Evolutionary conservation across 2,329 filamentous ascomycete species (phyloP).

Genomic region (Helminthosporium solani): DNA sequence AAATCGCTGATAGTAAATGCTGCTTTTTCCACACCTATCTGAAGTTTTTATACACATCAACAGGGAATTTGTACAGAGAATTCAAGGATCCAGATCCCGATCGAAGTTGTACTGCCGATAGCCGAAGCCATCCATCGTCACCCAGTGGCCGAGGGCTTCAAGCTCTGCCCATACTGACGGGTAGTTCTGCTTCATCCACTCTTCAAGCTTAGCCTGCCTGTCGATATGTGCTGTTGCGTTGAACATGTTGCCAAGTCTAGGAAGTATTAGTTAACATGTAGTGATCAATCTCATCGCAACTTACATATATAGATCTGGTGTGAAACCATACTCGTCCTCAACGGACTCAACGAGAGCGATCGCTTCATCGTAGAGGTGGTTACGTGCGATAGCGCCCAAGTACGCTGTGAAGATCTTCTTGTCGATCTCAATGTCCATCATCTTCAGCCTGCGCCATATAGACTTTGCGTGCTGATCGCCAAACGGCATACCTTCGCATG

Average conservation of each 20-base stretch:
- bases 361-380: constrained; percentile 68
- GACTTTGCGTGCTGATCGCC: constrained; percentile 51
- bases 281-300: constrained; percentile 39
- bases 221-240: constrained; percentile 68
- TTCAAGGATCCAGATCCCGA: constrained; percentile 36
- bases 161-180: constrained; percentile 69
- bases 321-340: constrained; percentile 64
- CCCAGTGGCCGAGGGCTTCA: constrained; percentile 51
- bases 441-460: constrained; percentile 70
- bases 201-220: constrained; percentile 68
- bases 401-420: constrained; percentile 74
- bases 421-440: constrained; percentile 78
- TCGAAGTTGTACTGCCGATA: constrained; percentile 39
- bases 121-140: constrained; percentile 40
- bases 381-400: constrained; percentile 71
- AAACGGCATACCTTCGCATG: constrained; percentile 63
- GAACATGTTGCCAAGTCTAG: constrained; percentile 71
- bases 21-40: no score
- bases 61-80: background rate
- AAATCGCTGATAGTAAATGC: no score
- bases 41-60: no score
- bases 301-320: constrained; percentile 70
- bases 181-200: constrained; percentile 70
- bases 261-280: constrained; percentile 12
- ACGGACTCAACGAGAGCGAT: constrained; percentile 66